A percentile compares a stretch with the other conserved stretches of the same genome.
These are phyloP conservation scores for Xerocomus spinulosus DNA, from an alignment of 768 basidiomycete species.

Conservation along the genomic window DNA sequence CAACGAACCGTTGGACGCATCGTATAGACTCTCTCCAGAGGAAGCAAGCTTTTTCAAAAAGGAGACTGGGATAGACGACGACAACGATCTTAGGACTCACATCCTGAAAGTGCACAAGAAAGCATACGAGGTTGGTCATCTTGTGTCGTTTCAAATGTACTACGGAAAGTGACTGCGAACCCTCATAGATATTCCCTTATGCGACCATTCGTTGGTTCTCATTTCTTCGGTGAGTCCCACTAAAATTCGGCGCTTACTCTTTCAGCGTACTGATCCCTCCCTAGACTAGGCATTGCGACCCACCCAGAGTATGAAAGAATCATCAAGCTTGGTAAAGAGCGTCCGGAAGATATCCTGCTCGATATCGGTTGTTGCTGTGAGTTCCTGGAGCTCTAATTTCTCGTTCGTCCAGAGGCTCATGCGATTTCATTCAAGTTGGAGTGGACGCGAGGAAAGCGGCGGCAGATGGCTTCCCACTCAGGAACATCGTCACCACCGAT, in stretches of 20 bases:
- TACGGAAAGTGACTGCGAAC: not conserved
- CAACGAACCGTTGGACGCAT: not conserved
- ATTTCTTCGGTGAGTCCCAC: constrained; percentile 20
- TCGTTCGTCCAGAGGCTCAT: not conserved
- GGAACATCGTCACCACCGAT: constrained; percentile 38
- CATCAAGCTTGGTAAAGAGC: constrained; percentile 35
- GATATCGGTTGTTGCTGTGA: constrained; percentile 46
- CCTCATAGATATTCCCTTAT: constrained; percentile 27
- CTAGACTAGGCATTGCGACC: constrained; percentile 11
- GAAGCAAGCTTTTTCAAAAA: constrained; percentile 26
- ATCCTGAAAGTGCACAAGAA: constrained; percentile 28
- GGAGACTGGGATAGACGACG: constrained; percentile 27
- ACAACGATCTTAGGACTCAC: constrained; percentile 25
- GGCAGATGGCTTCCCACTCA: constrained; percentile 40
- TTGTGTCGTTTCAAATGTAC: not conserved
- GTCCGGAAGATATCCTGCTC: constrained; percentile 35
- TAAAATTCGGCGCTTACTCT: not conserved
- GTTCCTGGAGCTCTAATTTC: not conserved
- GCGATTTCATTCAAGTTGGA: constrained; percentile 13
- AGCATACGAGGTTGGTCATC: constrained; percentile 26
- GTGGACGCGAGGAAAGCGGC: constrained; percentile 38
- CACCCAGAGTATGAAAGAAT: constrained; percentile 22
- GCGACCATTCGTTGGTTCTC: constrained; percentile 23
- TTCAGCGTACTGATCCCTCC: not conserved
- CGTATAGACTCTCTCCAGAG: constrained; percentile 9